These are phyloP conservation scores for Uronychia binucleata DNA, from an alignment of 73 alveolate genomes.

Conservation along the genomic window DNA sequence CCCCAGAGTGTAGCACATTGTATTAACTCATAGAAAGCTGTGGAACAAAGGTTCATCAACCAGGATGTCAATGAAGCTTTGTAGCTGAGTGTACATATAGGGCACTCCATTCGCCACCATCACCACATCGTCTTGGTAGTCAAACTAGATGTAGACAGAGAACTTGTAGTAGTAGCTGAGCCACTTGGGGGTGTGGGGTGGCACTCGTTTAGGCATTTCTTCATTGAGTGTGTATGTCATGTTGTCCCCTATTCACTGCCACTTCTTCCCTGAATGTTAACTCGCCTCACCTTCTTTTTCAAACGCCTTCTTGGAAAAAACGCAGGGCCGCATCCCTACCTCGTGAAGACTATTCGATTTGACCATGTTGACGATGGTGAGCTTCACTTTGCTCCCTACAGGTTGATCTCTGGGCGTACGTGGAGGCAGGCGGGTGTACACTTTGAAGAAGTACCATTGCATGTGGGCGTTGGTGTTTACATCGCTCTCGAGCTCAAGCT, in stretches of 20 bases:
- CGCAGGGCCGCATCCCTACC: conserved; percentile 58
- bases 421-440: conserved; percentile 8
- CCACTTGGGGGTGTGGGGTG: neutral
- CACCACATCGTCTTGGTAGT: conserved; percentile 73
- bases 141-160: neutral
- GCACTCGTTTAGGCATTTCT: neutral
- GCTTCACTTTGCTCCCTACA: conserved; percentile 35
- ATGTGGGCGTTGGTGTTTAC: conserved; percentile 87
- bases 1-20: conserved; percentile 57
- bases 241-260: neutral
- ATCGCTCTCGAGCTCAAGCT: conserved; percentile 79
- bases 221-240: neutral
- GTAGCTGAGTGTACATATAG: conserved; percentile 72
- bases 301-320: conserved; percentile 10
- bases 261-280: neutral
- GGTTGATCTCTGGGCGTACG: conserved; percentile 22
- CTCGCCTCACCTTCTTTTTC: conserved; percentile 33
- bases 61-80: conserved; percentile 13
- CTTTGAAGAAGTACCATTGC: conserved; percentile 88
- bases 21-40: conserved; percentile 17
- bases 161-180: neutral
- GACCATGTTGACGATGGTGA: conserved; percentile 46
- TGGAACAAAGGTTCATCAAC: neutral
- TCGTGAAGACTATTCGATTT: conserved; percentile 47
- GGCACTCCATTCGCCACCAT: conserved; percentile 88